Base-by-base conservation (phyloP, 2,329 filamentous ascomycete genomes). In the Scedosporium boydii region DNA sequence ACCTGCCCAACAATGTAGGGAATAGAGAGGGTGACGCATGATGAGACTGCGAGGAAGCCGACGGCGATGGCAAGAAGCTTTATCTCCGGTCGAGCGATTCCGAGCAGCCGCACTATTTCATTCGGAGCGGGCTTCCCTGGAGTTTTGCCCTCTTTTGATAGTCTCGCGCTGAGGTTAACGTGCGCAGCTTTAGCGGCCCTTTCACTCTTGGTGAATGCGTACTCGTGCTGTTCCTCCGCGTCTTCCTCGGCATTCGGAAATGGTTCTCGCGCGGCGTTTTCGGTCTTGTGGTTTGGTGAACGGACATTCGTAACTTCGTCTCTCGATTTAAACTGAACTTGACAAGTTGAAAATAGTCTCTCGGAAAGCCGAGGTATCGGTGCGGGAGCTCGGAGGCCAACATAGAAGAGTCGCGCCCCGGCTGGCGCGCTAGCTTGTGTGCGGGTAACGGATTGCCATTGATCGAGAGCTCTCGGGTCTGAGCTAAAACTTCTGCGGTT, bases 1-100 rank as follows among this genome's bases (percentile, higher is more conserved):
- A 99, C 96, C 72, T 93, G 93, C 63, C 95, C 95, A 67, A 99
- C 96, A 0, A 93, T 96, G 72, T 97, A 96, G 1, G 95, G 95
- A 64, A 99, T 90, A 2, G 91, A 93, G 89, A 99, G 96, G 63
- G 93, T 96, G 68, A 99, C 92, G 60, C 87, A 84, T 3, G 93
- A 98, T 16, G 93, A 97, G 65, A 97, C 82, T 63, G 99, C 81
- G 59, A 99, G 81, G 71, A 96, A 89, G 62, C 89, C 73, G 72
- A 98, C 93, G 3, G 96, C 96, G 66, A 89, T 75, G 6, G 80
- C 82, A 16, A 99, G 85, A 74, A 90, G 89, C 71, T 82, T 87
- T 34, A 89, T 77, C 77, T 99, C 95, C 2, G 93, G 93, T 62
- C 85, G 82, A 12, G 95, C 95, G 71, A 99, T 95, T 75, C 88